phyloP scores from a whole-genome alignment of 1,139 yeast genomes.

The Meyerozyma elateridarum region DNA sequence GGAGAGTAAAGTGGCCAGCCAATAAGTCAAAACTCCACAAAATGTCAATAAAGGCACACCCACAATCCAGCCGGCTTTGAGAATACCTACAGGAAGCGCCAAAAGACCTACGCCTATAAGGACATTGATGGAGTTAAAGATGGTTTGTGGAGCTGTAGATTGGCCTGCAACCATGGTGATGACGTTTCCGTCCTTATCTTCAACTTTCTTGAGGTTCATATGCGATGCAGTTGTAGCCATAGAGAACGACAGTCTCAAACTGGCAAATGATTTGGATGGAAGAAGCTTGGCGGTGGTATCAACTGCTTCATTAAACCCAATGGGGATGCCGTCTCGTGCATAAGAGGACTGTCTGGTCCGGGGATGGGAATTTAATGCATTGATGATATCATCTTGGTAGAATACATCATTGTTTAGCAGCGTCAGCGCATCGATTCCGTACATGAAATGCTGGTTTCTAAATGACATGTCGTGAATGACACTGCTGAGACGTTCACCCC shows the following conservation, averaged over 20 bases:
- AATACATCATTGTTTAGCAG: slow-evolving; percentile 32
- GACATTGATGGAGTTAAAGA: slow-evolving; percentile 44
- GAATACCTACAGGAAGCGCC: slow-evolving; percentile 45
- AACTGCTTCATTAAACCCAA: slow-evolving; percentile 8
- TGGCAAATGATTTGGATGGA: slow-evolving; percentile 34
- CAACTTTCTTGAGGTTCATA: slow-evolving; percentile 58
- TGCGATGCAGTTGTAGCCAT: slow-evolving; percentile 47
- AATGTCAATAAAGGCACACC: slow-evolving; percentile 37
- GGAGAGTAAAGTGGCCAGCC: slow-evolving; percentile 43
- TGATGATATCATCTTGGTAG: slow-evolving; percentile 36
- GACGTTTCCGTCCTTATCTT: slow-evolving; percentile 68
- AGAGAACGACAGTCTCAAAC: slow-evolving; percentile 32
- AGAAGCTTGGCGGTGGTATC: slow-evolving; percentile 14
- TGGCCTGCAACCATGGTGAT: slow-evolving; percentile 76
- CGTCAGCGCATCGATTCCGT: slow-evolving; percentile 10
- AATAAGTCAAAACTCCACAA: slow-evolving; percentile 39
- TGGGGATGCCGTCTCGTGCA: slow-evolving; percentile 20
- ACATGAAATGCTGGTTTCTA: slow-evolving; percentile 25
- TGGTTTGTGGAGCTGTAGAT: slow-evolving; percentile 54
- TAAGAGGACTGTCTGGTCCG: slow-evolving; percentile 28
- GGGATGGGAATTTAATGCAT: slow-evolving; percentile 24
- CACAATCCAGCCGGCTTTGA: slow-evolving; percentile 43
- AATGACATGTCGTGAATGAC: slow-evolving; percentile 36
- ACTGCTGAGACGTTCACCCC: slow-evolving; percentile 62
- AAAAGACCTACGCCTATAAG: slow-evolving; percentile 47